Percentiles rank a stretch among this genome's conserved stretches.
Conservation (phyloP, 1,284 basidiomycete genomes). For the Moesziomyces sp. region DNA sequence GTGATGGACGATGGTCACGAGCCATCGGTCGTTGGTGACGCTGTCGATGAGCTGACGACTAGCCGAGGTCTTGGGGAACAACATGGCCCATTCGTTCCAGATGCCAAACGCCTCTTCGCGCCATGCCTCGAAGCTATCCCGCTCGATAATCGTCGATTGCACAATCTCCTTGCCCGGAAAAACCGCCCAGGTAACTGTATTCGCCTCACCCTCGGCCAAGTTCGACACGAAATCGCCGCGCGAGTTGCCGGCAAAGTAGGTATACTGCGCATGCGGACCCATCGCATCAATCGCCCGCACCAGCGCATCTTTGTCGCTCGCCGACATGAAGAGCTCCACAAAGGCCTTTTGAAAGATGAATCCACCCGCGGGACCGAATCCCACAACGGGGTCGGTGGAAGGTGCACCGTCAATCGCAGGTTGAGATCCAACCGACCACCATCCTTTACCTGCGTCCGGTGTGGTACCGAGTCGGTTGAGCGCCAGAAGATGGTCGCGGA, state of each 20-base stretch:
- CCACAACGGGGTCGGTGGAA: slow-evolving; percentile 74
- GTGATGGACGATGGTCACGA: slow-evolving; percentile 93
- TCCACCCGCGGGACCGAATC: slow-evolving; percentile 91
- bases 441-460: slow-evolving; percentile 65
- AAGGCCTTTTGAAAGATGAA: slow-evolving; percentile 98
- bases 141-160: slow-evolving; percentile 70
- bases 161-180: slow-evolving; percentile 70
- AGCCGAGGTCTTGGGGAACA: slow-evolving; percentile 80
- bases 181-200: slow-evolving; percentile 70
- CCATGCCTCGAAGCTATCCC: slow-evolving; percentile 70
- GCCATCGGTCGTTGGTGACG: slow-evolving; percentile 82
- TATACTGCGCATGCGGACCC: slow-evolving; percentile 75
- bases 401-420: slow-evolving; percentile 71
- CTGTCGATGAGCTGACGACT: slow-evolving; percentile 79
- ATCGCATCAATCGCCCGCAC: slow-evolving; percentile 73
- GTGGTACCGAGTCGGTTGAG: slow-evolving; percentile 71
- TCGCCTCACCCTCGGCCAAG: slow-evolving; percentile 67
- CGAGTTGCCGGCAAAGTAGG: slow-evolving; percentile 85
- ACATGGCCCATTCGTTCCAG: slow-evolving; percentile 92
- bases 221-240: slow-evolving; percentile 66
- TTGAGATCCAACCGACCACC: slow-evolving; percentile 98
- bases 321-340: slow-evolving; percentile 89
- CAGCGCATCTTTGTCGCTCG: slow-evolving; percentile 76
- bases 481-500: slow-evolving; percentile 80
- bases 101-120: slow-evolving; percentile 94